A percentile compares a stretch with the other conserved stretches of the same genome.
Evolutionary conservation across 208 protist genomes (phyloP).

Genomic region (Leishmania lainsoni): DNA sequence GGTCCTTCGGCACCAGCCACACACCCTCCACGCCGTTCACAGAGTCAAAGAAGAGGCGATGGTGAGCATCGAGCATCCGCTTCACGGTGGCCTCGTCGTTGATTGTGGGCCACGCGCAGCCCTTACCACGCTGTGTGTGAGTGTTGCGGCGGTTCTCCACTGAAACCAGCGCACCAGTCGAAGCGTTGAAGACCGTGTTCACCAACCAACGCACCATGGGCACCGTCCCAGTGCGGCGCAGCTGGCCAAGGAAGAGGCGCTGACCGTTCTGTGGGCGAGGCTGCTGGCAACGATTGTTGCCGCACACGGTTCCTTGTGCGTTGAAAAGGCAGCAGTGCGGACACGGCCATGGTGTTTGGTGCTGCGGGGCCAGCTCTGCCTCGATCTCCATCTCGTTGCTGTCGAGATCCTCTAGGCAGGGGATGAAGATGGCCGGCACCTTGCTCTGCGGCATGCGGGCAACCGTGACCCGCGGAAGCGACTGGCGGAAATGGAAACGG

Average conservation of each 20-base stretch:
- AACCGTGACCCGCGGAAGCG: constrained; percentile 47
- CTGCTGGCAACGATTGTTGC: constrained; percentile 5
- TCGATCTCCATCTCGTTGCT: constrained; percentile 46
- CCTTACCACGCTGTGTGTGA: constrained; percentile 61
- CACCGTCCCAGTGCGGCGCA: constrained; percentile 70
- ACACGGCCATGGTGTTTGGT: constrained; percentile 26
- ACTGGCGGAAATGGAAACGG: constrained; percentile 45
- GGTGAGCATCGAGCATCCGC: constrained; percentile 51
- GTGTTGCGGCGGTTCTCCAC: constrained; percentile 78
- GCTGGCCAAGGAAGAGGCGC: constrained; percentile 81
- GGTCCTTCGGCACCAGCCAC: constrained; percentile 43
- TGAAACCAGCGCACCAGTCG: constrained; percentile 38
- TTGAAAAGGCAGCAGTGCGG: constrained; percentile 30
- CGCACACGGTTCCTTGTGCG: constrained; percentile 2
- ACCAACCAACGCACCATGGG: constrained; percentile 77
- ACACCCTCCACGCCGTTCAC: constrained; percentile 64
- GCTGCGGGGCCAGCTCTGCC: constrained; percentile 29
- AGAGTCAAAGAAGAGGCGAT: constrained; percentile 73
- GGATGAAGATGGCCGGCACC: constrained; percentile 65
- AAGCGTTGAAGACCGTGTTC: constrained; percentile 51
- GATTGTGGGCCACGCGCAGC: constrained; percentile 76
- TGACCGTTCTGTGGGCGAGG: constrained; percentile 1
- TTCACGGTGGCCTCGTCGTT: constrained; percentile 33
- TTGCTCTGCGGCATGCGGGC: constrained; percentile 43
- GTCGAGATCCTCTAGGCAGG: constrained; percentile 68